Base-by-base conservation (phyloP, 306 rosid species). In the Sesbania bispinosa region DNA sequence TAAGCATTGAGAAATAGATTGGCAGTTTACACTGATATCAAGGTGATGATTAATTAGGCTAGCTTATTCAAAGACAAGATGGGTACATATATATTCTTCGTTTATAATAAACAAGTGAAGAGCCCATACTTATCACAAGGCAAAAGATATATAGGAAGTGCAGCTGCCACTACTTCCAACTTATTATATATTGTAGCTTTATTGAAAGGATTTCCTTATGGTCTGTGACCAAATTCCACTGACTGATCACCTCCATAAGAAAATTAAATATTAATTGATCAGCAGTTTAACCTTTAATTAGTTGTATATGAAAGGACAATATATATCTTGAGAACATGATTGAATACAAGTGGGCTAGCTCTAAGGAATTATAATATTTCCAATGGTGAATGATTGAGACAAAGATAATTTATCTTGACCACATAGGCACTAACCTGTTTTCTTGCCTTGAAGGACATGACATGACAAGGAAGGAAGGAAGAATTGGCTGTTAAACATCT, bases 261-360 rank as follows among this genome's bases (percentile, higher is more conserved):
- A 51, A 38, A 74, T 69, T 71, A 71, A 77, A 23, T 50, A n/a
- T 62, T n/a, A n/a, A n/a, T n/a, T n/a, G n/a, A n/a, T n/a, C n/a
- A n/a, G 35, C 52, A 45, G 54, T 39, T 39, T 50, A 57, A 73
- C 52, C 73, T 73, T 23, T 79, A 41, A 43, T 53, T 58, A 38
- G 41, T 36, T 13, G 9, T 30, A 24, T 33, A 29, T 26, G 6
- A 36, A 36, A 32, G 5, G 14, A 63, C n/a, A 20, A 39, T n/a
- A 41, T 26, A n/a, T n/a, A n/a, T 39, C 33, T 15, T 42, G 60
- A 23, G 54, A 26, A 45, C 67, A 77, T 74, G 83, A 74, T 80
- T 76, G 68, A 68, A 62, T 61, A 76, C 69, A 57, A 66, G 85
- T 86, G 90, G 90, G 82, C 78, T n/a, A n/a, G n/a, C n/a, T 81